Percentiles rank a stretch among this genome's conserved stretches.
Evolutionary conservation across 176 grass and related monocot species (phyloP).

Genomic region (Oryza officinalis): DNA sequence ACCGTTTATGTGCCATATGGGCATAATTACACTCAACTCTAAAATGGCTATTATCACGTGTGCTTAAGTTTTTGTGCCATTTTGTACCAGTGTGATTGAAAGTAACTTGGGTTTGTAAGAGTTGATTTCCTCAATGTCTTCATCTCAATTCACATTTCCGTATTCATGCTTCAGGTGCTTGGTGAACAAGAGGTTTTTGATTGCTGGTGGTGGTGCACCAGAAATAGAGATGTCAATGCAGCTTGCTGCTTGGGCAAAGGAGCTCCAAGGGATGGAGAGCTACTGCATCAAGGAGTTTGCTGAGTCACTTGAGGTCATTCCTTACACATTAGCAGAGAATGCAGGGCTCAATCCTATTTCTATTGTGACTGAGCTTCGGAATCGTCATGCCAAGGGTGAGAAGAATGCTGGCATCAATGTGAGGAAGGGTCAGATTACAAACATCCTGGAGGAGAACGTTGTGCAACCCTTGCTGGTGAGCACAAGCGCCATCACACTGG

Average conservation of each 20-base stretch:
- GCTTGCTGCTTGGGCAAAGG: slow-evolving; percentile 78
- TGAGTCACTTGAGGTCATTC: slow-evolving; percentile 80
- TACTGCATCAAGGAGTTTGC: slow-evolving; percentile 95
- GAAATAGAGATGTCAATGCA: slow-evolving; percentile 93
- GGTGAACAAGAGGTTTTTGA: slow-evolving; percentile 84
- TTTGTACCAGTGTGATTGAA: neutral
- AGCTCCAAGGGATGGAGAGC: slow-evolving; percentile 87
- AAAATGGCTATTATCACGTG: neutral
- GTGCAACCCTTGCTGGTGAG: slow-evolving; percentile 84
- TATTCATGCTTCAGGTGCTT: slow-evolving; percentile 55
- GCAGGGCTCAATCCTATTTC: slow-evolving; percentile 77
- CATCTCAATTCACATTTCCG: neutral
- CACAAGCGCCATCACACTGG: slow-evolving; percentile 73
- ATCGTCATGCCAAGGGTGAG: slow-evolving; percentile 76
- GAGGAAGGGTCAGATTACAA: slow-evolving; percentile 83
- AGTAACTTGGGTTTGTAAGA: neutral
- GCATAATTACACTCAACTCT: neutral
- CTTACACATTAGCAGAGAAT: slow-evolving; percentile 88
- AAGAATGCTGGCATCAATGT: slow-evolving; percentile 81
- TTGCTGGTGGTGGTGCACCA: slow-evolving; percentile 87
- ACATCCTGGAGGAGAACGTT: slow-evolving; percentile 87
- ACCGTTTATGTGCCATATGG: neutral
- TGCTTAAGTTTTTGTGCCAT: neutral
- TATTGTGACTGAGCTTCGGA: slow-evolving; percentile 82
- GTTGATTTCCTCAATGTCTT: neutral